Conservation (phyloP, 2,329 filamentous ascomycete species). For the Ceratocystiopsis minuta region DNA sequence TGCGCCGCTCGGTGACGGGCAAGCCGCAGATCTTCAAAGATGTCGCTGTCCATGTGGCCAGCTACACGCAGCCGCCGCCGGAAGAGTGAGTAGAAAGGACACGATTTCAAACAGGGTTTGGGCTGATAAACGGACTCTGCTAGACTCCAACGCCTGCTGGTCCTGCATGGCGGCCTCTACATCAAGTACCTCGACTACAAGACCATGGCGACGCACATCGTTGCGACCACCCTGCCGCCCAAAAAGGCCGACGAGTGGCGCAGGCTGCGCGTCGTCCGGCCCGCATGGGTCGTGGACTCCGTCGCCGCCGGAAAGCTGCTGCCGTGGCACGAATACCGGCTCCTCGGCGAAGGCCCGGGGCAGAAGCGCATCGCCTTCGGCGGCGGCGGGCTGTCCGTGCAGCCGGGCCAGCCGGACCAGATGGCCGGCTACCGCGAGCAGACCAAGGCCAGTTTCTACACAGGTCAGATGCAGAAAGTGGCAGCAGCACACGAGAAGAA, state of each 20-base stretch:
- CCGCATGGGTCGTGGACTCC: conserved; percentile 85
- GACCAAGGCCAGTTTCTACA: conserved; percentile 68
- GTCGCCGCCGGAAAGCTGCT: conserved; percentile 63
- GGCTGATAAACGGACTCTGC: background rate
- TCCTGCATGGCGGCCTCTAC: conserved; percentile 85
- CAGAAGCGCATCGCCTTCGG: conserved; percentile 57
- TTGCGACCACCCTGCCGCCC: conserved; percentile 73
- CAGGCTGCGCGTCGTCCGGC: conserved; percentile 81
- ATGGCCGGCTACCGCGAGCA: conserved; percentile 60
- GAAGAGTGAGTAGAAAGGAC: conserved; percentile 45
- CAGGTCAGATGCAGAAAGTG: conserved; percentile 40
- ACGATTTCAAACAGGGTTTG: background rate
- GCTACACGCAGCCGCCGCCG: conserved; percentile 86
- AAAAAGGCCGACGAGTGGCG: conserved; percentile 85
- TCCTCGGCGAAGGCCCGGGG: conserved; percentile 65
- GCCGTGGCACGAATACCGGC: conserved; percentile 71
- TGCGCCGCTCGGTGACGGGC: conserved; percentile 48
- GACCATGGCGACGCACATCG: conserved; percentile 88
- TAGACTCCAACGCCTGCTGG: conserved; percentile 64
- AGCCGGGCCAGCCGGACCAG: conserved; percentile 47
- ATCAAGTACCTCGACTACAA: conserved; percentile 91
- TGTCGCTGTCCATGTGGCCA: conserved; percentile 79
- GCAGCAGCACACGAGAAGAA: conserved; percentile 2
- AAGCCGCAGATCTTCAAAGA: conserved; percentile 80
- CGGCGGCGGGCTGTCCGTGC: conserved; percentile 46